Percentiles rank a stretch among this genome's conserved stretches.
Conservation (phyloP, 805 yeast genomes). For the Kurtzmaniella cleridarum region DNA sequence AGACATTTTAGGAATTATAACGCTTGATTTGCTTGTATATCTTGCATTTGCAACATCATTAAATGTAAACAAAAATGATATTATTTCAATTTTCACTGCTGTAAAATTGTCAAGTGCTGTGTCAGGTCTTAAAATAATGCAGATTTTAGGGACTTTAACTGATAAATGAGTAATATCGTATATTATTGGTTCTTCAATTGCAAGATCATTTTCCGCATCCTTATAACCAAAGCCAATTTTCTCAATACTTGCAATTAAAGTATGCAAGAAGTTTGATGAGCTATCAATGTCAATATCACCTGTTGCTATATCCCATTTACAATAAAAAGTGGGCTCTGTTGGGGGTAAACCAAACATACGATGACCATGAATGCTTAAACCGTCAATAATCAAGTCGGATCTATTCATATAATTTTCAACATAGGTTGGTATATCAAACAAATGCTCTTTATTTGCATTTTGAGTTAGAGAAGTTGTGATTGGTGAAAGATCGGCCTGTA, state of each 20-base stretch:
- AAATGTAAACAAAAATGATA: slow-evolving; percentile 32
- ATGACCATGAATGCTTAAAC: slow-evolving; percentile 72
- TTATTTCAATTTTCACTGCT: slow-evolving; percentile 12
- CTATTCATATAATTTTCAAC: slow-evolving; percentile 6
- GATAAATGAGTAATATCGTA: slow-evolving; percentile 67
- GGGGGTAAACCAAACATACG: slow-evolving; percentile 94
- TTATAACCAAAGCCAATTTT: slow-evolving; percentile 58
- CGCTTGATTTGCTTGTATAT: slow-evolving; percentile 51
- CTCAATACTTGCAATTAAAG: slow-evolving; percentile 35
- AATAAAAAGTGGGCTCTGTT: slow-evolving; percentile 76
- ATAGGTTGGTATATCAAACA: slow-evolving; percentile 22
- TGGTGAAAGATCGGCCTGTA: slow-evolving; percentile 71
- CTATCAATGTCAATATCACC: slow-evolving; percentile 56
- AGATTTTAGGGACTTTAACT: slow-evolving; percentile 46
- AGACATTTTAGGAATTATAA: slow-evolving; percentile 44
- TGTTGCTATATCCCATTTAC: slow-evolving; percentile 82
- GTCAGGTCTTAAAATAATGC: slow-evolving; percentile 34
- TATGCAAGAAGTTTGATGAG: slow-evolving; percentile 38
- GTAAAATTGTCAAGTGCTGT: slow-evolving; percentile 4
- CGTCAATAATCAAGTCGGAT: slow-evolving; percentile 52
- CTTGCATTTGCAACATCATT: slow-evolving; percentile 69
- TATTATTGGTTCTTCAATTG: slow-evolving; percentile 48
- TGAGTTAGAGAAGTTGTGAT: slow-evolving; percentile 33
- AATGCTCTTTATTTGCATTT: slow-evolving; percentile 17
- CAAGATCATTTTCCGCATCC: slow-evolving; percentile 74